Percentiles rank a stretch among this genome's conserved stretches.
Conservation (phyloP, 495 filamentous ascomycete genomes). For the Penicillium angulare region DNA sequence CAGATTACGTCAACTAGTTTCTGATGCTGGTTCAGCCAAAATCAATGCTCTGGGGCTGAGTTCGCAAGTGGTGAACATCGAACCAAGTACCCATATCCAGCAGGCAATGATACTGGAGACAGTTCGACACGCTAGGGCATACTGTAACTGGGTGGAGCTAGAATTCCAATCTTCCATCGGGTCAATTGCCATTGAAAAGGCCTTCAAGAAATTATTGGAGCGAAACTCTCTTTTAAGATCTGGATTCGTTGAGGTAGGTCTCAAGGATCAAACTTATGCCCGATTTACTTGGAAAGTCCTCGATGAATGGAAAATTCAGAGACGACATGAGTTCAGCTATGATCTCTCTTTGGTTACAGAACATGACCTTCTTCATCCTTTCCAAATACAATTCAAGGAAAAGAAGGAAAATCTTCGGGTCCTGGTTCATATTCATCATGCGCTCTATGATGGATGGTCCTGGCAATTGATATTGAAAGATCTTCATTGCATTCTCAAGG, state of each 20-base stretch:
- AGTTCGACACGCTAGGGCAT: constrained; percentile 48
- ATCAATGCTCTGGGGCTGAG: constrained; percentile 17
- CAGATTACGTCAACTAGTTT: constrained; percentile 18
- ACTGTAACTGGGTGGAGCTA: constrained; percentile 74
- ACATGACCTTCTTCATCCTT: constrained; percentile 53
- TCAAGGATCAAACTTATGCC: constrained; percentile 48
- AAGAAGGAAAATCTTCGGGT: constrained; percentile 30
- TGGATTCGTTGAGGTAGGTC: constrained; percentile 57
- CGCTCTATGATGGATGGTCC: constrained; percentile 83
- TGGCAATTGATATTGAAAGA: constrained; percentile 69
- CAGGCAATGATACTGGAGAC: constrained; percentile 77
- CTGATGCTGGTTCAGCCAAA: constrained; percentile 21
- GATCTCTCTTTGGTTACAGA: constrained; percentile 22
- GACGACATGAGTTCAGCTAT: constrained; percentile 28
- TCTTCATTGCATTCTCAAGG: constrained; percentile 42
- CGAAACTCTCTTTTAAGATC: constrained; percentile 66
- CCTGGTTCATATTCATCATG: constrained; percentile 63
- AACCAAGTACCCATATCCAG: constrained; percentile 68
- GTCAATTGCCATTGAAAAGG: constrained; percentile 33
- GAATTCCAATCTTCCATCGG: constrained; percentile 36
- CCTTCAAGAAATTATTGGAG: constrained; percentile 47
- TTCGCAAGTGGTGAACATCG: constrained; percentile 48
- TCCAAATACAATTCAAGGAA: constrained; percentile 51
- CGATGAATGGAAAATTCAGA: constrained; percentile 39
- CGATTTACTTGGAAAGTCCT: constrained; percentile 61